Base-by-base conservation (phyloP, 495 filamentous ascomycete genomes). In the Penicillium arizonense region DNA sequence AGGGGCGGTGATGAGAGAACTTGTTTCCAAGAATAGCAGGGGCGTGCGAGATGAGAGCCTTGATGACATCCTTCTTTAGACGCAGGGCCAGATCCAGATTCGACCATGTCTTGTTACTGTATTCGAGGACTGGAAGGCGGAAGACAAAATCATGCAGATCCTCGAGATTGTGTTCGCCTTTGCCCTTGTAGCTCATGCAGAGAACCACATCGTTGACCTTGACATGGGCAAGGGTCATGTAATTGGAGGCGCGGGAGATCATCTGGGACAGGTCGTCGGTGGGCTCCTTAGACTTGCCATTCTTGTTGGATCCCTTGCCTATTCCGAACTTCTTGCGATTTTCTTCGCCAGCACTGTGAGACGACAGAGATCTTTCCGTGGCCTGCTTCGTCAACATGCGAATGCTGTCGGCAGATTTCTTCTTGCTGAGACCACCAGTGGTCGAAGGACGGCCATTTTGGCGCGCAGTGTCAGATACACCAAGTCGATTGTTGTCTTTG, bases 141-240 rank as follows among this genome's bases (percentile, higher is more conserved):
- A 98, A 98, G 52, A 97, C 94, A 54, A 98, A 93, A 61, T 97
- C 87, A 69, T 98, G 94, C 11, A 98, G 85, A 68, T 98, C 94
- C 72, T 96, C 89, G 44, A 98, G 73, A 61, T 97, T 99, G 60
- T 91, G 90, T 49, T 96, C 88, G 38, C 90, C 91, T 68, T 87
- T 93, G 52, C 95, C 94, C 68, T 99, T 97, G 75, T 97, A 99
- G 65, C 88, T 93, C 47, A 99, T 78, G 70, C 93, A 97, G 20
- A 99, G 82, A 10, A 97, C 92, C 41, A 97, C 91, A 55, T 89
- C 91, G 1, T 92, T 89, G 44, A 97, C 89, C 71, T 91, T 94
- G 65, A 97, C 91, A 63, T 94, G 95, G 14, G 93, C 87, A 23
- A 99, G 82, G 0, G 92, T 97, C 90, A 97, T 97, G 73, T 94